Percentiles rank a stretch among this genome's conserved stretches.
Evolutionary conservation across 257 asterid species (phyloP).

Genomic region (Echium plantagineum): DNA sequence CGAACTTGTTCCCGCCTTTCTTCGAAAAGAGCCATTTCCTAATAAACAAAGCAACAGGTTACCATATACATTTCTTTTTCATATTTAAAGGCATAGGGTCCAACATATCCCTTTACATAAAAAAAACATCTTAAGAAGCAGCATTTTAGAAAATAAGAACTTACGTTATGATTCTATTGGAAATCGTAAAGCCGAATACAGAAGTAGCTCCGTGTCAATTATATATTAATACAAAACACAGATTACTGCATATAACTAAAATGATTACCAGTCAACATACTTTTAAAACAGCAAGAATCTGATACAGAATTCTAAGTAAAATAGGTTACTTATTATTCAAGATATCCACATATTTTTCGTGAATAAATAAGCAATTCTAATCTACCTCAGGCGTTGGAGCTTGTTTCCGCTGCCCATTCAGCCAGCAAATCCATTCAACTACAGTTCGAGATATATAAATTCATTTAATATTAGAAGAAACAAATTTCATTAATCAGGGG

Average conservation of each 20-base stretch:
- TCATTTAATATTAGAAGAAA: neutral
- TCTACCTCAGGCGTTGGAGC: conserved; percentile 92
- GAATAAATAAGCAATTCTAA: neutral
- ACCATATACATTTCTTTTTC: neutral
- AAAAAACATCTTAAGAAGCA: neutral
- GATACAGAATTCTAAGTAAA: neutral
- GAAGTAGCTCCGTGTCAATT: neutral
- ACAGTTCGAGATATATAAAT: conserved; percentile 23
- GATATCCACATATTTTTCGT: no score
- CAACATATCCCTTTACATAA: no score
- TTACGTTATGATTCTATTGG: neutral
- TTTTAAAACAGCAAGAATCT: neutral
- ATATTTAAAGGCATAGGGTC: no score
- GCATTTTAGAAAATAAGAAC: no score
- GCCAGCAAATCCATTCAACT: conserved; percentile 99
- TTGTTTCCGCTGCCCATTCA: conserved; percentile 85
- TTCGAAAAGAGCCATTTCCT: conserved; percentile 91
- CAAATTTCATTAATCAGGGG: neutral
- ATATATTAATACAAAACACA: neutral
- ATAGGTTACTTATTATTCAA: no score
- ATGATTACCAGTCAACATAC: neutral
- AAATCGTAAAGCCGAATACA: neutral
- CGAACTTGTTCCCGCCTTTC: conserved; percentile 78
- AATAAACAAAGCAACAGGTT: conserved; percentile 17
- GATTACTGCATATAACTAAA: neutral